Conservation (phyloP, 2,329 filamentous ascomycete genomes). For the Pleurostoma richardsiae region DNA sequence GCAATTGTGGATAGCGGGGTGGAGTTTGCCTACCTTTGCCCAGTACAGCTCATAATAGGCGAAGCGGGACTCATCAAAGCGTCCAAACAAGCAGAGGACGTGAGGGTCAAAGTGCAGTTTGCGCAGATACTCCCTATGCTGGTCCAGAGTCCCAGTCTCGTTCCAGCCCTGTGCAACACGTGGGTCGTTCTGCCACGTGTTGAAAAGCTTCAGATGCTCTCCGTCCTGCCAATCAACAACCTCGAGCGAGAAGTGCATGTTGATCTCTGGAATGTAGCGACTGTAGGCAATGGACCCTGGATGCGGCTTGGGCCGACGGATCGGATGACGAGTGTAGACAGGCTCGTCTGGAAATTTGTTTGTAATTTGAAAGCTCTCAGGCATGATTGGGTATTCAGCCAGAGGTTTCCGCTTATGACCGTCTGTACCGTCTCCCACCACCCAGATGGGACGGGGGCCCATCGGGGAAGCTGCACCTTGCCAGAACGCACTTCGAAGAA, state of each 20-base stretch:
- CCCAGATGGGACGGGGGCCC: constrained; percentile 32
- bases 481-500: constrained; percentile 36
- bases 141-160: constrained; percentile 66
- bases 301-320: constrained; percentile 62
- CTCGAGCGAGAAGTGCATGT: constrained; percentile 69
- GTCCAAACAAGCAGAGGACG: constrained; percentile 60
- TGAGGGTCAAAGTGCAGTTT: constrained; percentile 66
- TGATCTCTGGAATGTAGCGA: constrained; percentile 67
- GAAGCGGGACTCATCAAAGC: constrained; percentile 63
- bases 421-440: constrained; percentile 22
- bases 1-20: constrained; percentile 1
- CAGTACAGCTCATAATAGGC: constrained; percentile 76
- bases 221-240: constrained; percentile 59
- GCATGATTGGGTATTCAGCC: constrained; percentile 30
- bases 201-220: constrained; percentile 63
- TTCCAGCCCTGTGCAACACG: constrained; percentile 74
- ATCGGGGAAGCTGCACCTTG: constrained; percentile 17
- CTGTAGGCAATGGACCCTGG: constrained; percentile 67
- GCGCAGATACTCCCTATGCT: constrained; percentile 65
- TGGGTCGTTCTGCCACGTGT: constrained; percentile 74
- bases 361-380: constrained; percentile 36
- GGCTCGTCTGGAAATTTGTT: constrained; percentile 38
- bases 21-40: constrained; percentile 48
- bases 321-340: constrained; percentile 47
- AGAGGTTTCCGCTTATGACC: constrained; percentile 20